phyloP scores from a whole-genome alignment of 352 stramenopile species.

The Bremia lactucae region DNA sequence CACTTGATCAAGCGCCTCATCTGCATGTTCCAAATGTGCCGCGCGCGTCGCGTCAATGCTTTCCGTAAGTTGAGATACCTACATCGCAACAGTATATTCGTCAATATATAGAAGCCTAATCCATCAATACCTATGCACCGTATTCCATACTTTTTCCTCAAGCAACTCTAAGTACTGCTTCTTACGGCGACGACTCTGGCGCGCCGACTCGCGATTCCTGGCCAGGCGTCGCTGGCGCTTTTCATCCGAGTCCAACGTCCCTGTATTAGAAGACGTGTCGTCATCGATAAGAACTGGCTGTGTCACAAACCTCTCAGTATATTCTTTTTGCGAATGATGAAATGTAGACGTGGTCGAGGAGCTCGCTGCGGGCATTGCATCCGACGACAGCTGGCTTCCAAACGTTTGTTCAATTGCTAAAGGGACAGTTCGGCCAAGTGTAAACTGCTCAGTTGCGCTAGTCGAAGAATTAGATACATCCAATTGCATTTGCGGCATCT shows the following conservation, averaged over 20 bases:
- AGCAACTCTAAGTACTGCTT: constrained; percentile 85
- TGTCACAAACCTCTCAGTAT: constrained; percentile 53
- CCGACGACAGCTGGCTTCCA: constrained; percentile 6
- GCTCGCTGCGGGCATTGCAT: constrained; percentile 1
- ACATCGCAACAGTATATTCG: not conserved
- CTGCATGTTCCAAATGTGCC: constrained; percentile 61
- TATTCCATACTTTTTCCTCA: constrained; percentile 59
- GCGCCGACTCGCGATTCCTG: constrained; percentile 80
- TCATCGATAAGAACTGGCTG: constrained; percentile 40
- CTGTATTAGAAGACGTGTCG: constrained; percentile 27
- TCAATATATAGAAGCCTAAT: not conserved
- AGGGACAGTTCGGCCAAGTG: constrained; percentile 20
- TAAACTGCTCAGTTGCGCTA: constrained; percentile 21
- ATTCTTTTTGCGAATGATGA: constrained; percentile 36
- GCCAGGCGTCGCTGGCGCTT: constrained; percentile 68
- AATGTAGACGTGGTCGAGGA: constrained; percentile 19
- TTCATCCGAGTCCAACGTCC: constrained; percentile 51
- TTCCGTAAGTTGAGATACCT: constrained; percentile 81
- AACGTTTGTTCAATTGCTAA: constrained; percentile 26
- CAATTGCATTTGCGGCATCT: constrained; percentile 26
- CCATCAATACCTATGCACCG: not conserved
- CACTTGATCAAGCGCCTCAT: constrained; percentile 67
- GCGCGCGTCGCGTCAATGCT: constrained; percentile 75
- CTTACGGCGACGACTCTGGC: constrained; percentile 81
- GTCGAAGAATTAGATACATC: constrained; percentile 1